phyloP scores from a whole-genome alignment of 2,329 filamentous ascomycete genomes.

The Cadophora sp. region DNA sequence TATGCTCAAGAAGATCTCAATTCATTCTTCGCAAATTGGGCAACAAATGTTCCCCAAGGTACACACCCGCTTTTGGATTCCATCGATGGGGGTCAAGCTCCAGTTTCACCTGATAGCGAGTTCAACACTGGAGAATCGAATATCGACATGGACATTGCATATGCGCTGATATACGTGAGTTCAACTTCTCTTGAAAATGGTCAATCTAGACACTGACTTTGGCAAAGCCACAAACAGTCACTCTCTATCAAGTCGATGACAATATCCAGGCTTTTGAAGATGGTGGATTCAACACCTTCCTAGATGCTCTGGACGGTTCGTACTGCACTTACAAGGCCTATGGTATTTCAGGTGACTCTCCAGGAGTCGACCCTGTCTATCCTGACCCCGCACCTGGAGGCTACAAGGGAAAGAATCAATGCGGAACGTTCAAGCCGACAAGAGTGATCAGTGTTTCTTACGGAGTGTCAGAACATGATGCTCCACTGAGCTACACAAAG shows the following conservation, averaged over 20 bases:
- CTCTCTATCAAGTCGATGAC: conserved; percentile 55
- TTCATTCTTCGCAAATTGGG: no score
- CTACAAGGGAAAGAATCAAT: conserved; percentile 52
- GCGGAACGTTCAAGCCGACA: conserved; percentile 53
- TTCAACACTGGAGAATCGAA: conserved; percentile 45
- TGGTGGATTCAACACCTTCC: conserved; percentile 38
- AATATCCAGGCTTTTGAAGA: conserved; percentile 25
- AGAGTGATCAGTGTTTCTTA: conserved; percentile 64
- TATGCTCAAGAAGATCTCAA: no score
- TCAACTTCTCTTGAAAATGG: neutral
- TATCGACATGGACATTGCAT: conserved; percentile 47
- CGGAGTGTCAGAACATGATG: conserved; percentile 56
- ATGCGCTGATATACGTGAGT: conserved; percentile 53
- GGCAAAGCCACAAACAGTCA: conserved; percentile 53
- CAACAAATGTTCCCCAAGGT: no score
- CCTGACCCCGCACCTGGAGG: conserved; percentile 41
- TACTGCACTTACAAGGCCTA: conserved; percentile 49
- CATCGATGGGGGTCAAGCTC: no score
- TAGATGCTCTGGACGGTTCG: conserved; percentile 52
- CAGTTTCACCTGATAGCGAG: no score
- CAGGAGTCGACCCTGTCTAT: conserved; percentile 46
- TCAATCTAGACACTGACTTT: conserved; percentile 31
- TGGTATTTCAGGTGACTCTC: conserved; percentile 35
- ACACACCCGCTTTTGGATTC: no score
- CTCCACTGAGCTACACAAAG: conserved; percentile 54